These are phyloP conservation scores for Aspergillus hortae DNA, from an alignment of 2,329 filamentous ascomycete genomes.

Conservation along the genomic window DNA sequence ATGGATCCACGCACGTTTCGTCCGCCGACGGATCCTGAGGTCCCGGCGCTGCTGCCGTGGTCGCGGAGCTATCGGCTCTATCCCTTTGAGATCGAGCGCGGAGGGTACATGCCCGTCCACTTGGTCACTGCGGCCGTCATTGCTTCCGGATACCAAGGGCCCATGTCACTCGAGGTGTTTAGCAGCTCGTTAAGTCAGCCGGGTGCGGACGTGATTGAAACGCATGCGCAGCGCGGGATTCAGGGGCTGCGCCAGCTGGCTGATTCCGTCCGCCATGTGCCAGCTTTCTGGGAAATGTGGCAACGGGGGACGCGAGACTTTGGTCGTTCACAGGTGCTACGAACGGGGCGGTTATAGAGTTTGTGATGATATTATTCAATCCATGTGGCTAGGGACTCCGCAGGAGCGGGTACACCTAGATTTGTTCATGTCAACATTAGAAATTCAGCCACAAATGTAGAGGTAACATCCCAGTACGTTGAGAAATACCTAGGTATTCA, in stretches of 20 bases:
- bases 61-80: conserved; percentile 29
- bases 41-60: conserved; percentile 28
- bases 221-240: conserved; percentile 26
- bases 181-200: conserved; percentile 24
- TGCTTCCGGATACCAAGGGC: conserved; percentile 29
- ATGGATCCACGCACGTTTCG: conserved; percentile 21
- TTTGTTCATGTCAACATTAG: too few relatives aligned
- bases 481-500: too few relatives aligned
- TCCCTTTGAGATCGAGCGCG: conserved; percentile 22
- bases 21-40: conserved; percentile 18
- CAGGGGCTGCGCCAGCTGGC: conserved; percentile 16
- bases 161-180: conserved; percentile 33
- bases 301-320: conserved; percentile 1
- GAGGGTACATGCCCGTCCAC: conserved; percentile 32
- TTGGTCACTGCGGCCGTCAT: conserved; percentile 29
- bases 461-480: too few relatives aligned
- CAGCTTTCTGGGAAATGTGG: conserved; percentile 21
- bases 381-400: background rate
- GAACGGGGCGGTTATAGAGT: conserved; percentile 11
- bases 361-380: background rate
- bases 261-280: conserved; percentile 12
- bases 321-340: background rate
- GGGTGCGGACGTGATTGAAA: conserved; percentile 14
- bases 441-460: too few relatives aligned
- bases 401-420: too few relatives aligned